Evolutionary conservation across 2,329 filamentous ascomycete species (phyloP), one percentile per base, ranked within the genome.

Genomic region (Exophiala sp.): DNA sequence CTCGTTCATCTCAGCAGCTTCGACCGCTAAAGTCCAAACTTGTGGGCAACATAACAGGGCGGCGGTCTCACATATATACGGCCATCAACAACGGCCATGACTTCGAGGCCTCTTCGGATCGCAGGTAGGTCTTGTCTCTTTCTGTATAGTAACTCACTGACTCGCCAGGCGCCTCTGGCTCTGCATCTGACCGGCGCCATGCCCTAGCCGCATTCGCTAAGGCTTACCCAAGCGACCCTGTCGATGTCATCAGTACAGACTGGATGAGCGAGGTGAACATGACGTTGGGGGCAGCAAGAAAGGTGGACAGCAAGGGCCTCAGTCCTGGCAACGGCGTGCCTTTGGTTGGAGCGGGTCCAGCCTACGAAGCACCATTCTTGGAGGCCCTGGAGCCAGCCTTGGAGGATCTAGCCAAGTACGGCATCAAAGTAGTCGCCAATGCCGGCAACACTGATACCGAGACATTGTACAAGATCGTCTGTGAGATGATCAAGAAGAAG

Each of bases 211-310:
- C 68, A 23, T 70, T 73, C 53, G 71, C 70, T 14, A 64, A 57
- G 18, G 65, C 70, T 46, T 58, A 68, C 41, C 62, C 66, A 5
- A 65, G 65, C 11, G 74, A 76, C 22, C 69, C 72, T 2, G 64
- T 73, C 23, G 71, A 74, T 60, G 68, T 73, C 3, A 71, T 73
- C 39, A 71, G 72, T 43, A 68, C 68, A 3, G 71, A 74, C 56
- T 73, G 70, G 60, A 72, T 74, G 66, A 70, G 68, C 49, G 72
- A 74, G 52, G 70, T 72, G 55, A 80, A 79, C 60, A 77, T 80
- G 67, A 73, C 75, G 18, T 64, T 63, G 8, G 48, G 68, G 53
- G 64, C 66, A 52, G 59, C 68, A 55, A 53, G 72, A 62, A 62
- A 66, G 54, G 48, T 72, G 58, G 49, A 75, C 56, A 44, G 53